phyloP scores from a whole-genome alignment of 169 alveolate species.

The Plasmodium gaboni region DNA sequence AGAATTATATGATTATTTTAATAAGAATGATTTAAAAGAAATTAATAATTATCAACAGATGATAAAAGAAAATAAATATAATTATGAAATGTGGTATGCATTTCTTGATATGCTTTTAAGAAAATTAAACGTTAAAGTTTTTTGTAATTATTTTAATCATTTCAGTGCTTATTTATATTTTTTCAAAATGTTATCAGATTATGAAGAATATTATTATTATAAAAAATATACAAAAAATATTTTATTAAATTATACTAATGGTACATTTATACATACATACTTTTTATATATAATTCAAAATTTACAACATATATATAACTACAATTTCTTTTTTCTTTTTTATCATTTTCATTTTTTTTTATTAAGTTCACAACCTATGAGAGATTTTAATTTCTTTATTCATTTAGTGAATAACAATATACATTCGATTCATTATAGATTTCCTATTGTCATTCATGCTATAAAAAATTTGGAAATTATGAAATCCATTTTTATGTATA shows the following conservation, averaged over 20 bases:
- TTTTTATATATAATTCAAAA: constrained; percentile 6
- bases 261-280: constrained; percentile 23
- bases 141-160: constrained; percentile 13
- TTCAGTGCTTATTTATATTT: constrained; percentile 65
- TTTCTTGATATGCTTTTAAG: constrained; percentile 16
- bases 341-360: constrained; percentile 30
- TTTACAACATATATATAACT: constrained; percentile 10
- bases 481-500: constrained; percentile 35
- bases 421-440: background rate
- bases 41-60: background rate
- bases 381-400: constrained; percentile 41
- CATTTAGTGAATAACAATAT: constrained; percentile 14
- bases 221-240: constrained; percentile 11
- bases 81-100: constrained; percentile 6
- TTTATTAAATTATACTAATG: constrained; percentile 12
- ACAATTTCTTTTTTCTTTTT: constrained; percentile 42
- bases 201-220: constrained; percentile 49
- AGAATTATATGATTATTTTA: constrained; percentile 46
- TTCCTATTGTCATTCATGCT: constrained; percentile 30
- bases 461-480: constrained; percentile 52
- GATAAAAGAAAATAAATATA: constrained; percentile 14
- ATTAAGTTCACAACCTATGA: constrained; percentile 26
- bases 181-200: constrained; percentile 28
- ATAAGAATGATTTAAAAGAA: constrained; percentile 17
- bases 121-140: constrained; percentile 33